These are phyloP conservation scores for Trichoderma pleuroti DNA, from an alignment of 2,329 filamentous ascomycete species.

Conservation along the genomic window DNA sequence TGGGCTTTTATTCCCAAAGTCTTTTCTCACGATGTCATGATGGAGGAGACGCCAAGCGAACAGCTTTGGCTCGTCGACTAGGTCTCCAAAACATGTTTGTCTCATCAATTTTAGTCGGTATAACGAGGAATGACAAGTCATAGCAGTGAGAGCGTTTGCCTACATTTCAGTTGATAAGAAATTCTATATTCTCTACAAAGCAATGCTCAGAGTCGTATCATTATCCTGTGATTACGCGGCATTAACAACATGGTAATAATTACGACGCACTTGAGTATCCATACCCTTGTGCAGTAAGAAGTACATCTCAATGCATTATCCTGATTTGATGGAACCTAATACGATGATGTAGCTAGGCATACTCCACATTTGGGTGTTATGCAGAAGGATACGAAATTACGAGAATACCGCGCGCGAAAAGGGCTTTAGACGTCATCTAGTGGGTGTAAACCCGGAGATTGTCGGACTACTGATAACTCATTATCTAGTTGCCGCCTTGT, in stretches of 20 bases:
- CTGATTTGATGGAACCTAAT: not conserved
- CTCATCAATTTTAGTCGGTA: not conserved
- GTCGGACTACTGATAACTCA: not conserved
- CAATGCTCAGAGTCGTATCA: not conserved
- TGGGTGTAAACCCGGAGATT: not conserved
- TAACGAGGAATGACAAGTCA: not conserved
- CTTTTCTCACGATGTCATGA: slow-evolving; percentile 19
- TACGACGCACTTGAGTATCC: not conserved
- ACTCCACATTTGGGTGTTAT: not conserved
- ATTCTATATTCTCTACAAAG: not conserved
- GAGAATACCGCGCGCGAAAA: not conserved
- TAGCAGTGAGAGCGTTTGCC: not conserved
- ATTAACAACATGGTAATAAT: not conserved
- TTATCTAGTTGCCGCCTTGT: not conserved
- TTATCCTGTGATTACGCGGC: not conserved
- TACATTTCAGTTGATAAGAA: not conserved
- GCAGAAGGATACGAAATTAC: not conserved
- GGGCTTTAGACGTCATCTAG: not conserved
- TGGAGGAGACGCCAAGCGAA: slow-evolving; percentile 10
- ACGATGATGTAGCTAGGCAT: not conserved
- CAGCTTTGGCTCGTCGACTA: slow-evolving; percentile 22
- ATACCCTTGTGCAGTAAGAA: not conserved
- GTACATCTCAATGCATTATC: not conserved
- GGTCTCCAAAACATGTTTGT: not conserved
- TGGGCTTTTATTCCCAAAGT: slow-evolving; percentile 23